Base-by-base conservation (phyloP, 208 protist species). In the Leishmania tarentolae region DNA sequence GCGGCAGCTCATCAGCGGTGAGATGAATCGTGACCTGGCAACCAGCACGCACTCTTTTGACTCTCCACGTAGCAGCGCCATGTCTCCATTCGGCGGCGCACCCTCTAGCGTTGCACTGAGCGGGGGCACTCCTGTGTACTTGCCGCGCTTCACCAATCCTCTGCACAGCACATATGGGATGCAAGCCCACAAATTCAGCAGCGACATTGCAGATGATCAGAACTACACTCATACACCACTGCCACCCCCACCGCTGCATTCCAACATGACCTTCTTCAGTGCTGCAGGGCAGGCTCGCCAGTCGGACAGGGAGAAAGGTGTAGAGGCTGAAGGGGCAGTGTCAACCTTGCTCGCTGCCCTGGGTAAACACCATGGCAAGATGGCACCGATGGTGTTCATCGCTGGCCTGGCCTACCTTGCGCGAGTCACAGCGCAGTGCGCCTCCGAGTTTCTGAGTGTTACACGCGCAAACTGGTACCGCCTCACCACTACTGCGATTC, bases 401-500 rank as follows among this genome's bases (percentile, higher is more conserved):
- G 92, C 86, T 31, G 91, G 88, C 13, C 85, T 97, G 21, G 91
- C 91, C 21, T 97, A 97, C 85, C 80, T 97, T 47, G 90, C 91
- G 17, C 88, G 91, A 37, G 84, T 97, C 11, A 85, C 87, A 9
- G 53, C 81, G 42, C 89, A 84, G 35, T 93, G 87, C 84, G 78
- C 63, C 70, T 89, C 77, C 0, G 86, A 92, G 72, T 79, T 88
- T 70, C 70, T 79, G 56, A 89, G 90, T 78, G 83, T 97, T 42
- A 96, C 94, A 7, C 75, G 70, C 15, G 81, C 84, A 15, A 97
- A 97, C 84, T 96, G 93, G 92, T 95, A 94, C 75, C 87, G 91
- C 42, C 80, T 96, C 47, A 93, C 91, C 35, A 88, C 91, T 6
- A 83, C 91, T 11, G 86, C 92, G 17, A 84, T 96, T 63, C 82